Percentiles rank a stretch among this genome's conserved stretches.
Evolutionary conservation across 352 stramenopile genomes (phyloP).

Genomic region (Globisporangium lucens): DNA sequence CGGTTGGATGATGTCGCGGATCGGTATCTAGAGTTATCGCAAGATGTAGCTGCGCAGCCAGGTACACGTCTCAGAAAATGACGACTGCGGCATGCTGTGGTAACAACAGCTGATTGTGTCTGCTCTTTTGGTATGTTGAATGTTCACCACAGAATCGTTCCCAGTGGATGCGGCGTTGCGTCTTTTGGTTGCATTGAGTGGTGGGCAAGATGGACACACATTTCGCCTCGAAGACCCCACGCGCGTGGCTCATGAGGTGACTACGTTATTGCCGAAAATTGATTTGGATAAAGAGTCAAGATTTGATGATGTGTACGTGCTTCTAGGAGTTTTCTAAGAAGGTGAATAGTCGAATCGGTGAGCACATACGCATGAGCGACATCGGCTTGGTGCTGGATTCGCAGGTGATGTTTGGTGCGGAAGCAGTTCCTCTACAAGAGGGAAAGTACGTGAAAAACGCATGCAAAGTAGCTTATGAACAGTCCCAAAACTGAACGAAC

Average conservation of each 20-base stretch:
- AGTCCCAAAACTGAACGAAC: neutral
- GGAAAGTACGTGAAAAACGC: slow-evolving; percentile 27
- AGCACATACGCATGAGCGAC: slow-evolving; percentile 54
- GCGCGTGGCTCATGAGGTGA: slow-evolving; percentile 20
- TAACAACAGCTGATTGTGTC: neutral
- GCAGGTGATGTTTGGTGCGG: slow-evolving; percentile 28
- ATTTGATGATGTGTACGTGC: slow-evolving; percentile 2
- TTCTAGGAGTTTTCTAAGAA: neutral
- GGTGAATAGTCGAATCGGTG: slow-evolving; percentile 34
- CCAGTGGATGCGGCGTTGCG: slow-evolving; percentile 33
- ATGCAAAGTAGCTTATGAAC: neutral
- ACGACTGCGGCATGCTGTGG: neutral
- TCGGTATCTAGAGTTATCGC: slow-evolving; percentile 22
- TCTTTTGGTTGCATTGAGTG: slow-evolving; percentile 54
- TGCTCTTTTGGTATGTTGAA: neutral
- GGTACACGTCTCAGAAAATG: slow-evolving; percentile 6
- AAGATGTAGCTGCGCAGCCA: slow-evolving; percentile 13
- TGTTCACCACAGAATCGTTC: slow-evolving; percentile 17
- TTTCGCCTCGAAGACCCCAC: slow-evolving; percentile 61
- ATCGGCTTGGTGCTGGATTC: slow-evolving; percentile 37
- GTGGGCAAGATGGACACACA: slow-evolving; percentile 47
- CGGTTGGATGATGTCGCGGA: slow-evolving; percentile 37
- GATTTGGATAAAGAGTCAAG: neutral
- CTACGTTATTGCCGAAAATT: neutral
- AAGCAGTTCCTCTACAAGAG: slow-evolving; percentile 33